Base-by-base conservation (phyloP, 208 protist species). In the Acanthamoeba lenticulata region DNA sequence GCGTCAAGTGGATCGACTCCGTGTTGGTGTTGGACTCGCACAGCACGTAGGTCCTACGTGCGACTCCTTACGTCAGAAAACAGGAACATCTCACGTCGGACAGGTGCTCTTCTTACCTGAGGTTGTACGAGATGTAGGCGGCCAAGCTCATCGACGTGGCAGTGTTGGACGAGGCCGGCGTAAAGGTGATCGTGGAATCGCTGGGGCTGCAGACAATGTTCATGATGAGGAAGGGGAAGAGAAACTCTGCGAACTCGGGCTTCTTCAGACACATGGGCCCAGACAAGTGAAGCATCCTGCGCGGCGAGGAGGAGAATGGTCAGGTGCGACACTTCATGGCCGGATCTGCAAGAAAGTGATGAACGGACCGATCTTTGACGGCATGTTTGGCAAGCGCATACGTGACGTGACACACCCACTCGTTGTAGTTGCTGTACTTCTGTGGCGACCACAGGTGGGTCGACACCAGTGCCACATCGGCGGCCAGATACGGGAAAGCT, bases 161-260 rank as follows among this genome's bases (percentile, higher is more conserved):
- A 2, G 83, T 45, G 38, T 9, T n/a, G 0, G 29, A 29, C 32
- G 47, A 40, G 9, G 47, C 29, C 19, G 83, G 21, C 11, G 83
- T 69, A 19, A 67, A 32, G 15, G 83, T 69, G 32, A 67, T 45
- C 13, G 83, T 67, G 6, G 83, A 67, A 40, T 90, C 83, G 29
- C 65, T 24, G 49, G 83, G 83, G 40, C 27, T 42, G 47, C n/a
- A 79, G 60, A 93, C 47, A 49, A 92, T 67, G n/a, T 94, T 55
- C 36, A 94, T 42, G 15, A 94, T 9, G 29, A 94, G 40, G 49
- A 67, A 94, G 36, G 93, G 93, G 55, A 94, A 94, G 24, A 94
- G 49, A 19, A 94, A 91, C 45, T 89, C 81, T 15, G 93, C 93
- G 45, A 94, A 94, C 38, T 94, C 93, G 27, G 77, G 77, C 21